These are phyloP conservation scores for Phialophora chinensis DNA, from an alignment of 2,329 filamentous ascomycete genomes.

Conservation along the genomic window DNA sequence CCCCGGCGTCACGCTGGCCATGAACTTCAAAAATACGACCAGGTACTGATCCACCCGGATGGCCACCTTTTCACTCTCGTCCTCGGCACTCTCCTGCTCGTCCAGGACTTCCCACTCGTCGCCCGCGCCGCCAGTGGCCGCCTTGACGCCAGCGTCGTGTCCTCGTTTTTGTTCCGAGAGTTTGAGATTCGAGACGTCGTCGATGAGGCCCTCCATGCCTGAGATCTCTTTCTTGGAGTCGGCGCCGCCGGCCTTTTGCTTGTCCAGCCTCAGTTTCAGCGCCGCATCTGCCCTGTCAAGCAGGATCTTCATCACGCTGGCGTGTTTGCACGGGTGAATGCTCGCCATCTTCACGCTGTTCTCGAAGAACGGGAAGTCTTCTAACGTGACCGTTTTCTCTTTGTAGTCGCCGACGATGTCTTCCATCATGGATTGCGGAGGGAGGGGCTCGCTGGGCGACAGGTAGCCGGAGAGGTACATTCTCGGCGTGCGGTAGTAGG, in stretches of 20 bases:
- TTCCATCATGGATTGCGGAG: slow-evolving; percentile 89
- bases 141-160: slow-evolving; percentile 45
- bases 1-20: slow-evolving; percentile 88
- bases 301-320: slow-evolving; percentile 95
- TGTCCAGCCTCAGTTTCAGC: slow-evolving; percentile 84
- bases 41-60: slow-evolving; percentile 60
- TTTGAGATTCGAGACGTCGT: slow-evolving; percentile 70
- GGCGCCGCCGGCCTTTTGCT: slow-evolving; percentile 69
- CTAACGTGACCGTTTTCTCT: slow-evolving; percentile 97
- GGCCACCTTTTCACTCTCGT: slow-evolving; percentile 53
- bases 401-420: slow-evolving; percentile 97
- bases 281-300: slow-evolving; percentile 94
- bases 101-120: slow-evolving; percentile 69
- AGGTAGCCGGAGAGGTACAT: slow-evolving; percentile 93
- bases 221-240: slow-evolving; percentile 56
- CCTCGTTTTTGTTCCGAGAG: slow-evolving; percentile 46
- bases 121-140: slow-evolving; percentile 50
- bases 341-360: slow-evolving; percentile 93
- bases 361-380: slow-evolving; percentile 95
- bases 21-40: slow-evolving; percentile 67
- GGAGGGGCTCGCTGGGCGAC: slow-evolving; percentile 77
- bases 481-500: slow-evolving; percentile 94
- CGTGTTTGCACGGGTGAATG: slow-evolving; percentile 96
- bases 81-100: slow-evolving; percentile 55
- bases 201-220: slow-evolving; percentile 85